phyloP scores from a whole-genome alignment of 2,329 filamentous ascomycete species.

The Bipolaris gigantea region DNA sequence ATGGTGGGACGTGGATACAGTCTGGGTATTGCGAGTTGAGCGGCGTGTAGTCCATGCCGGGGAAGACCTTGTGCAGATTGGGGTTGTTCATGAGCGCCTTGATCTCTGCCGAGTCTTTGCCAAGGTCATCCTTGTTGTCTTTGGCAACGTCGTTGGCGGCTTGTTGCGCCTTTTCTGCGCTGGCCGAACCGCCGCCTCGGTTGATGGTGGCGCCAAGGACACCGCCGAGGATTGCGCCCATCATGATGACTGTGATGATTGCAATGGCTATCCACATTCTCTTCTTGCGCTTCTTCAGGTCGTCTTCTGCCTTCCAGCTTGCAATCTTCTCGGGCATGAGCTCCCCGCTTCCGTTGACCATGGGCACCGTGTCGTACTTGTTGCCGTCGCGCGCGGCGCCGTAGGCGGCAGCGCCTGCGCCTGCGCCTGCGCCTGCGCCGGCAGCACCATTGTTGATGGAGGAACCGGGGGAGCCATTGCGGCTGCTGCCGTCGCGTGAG shows the following conservation, averaged over 20 bases:
- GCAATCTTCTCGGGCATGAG: conserved; percentile 61
- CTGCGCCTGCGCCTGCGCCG: conserved; percentile 46
- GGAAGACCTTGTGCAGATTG: conserved; percentile 88
- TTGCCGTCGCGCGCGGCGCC: conserved; percentile 38
- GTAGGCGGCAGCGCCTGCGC: conserved; percentile 40
- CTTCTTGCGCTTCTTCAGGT: conserved; percentile 56
- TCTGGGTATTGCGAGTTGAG: conserved; percentile 88
- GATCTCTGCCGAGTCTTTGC: conserved; percentile 76
- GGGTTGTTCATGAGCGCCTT: conserved; percentile 77
- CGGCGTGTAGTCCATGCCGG: conserved; percentile 93
- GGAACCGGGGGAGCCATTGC: conserved; percentile 46
- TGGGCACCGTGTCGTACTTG: conserved; percentile 61
- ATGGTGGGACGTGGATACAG: conserved; percentile 75
- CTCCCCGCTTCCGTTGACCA: conserved; percentile 22
- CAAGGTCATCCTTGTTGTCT: conserved; percentile 74
- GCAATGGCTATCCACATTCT: conserved; percentile 70
- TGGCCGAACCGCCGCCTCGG: conserved; percentile 39
- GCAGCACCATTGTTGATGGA: conserved; percentile 41
- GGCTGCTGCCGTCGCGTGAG: conserved; percentile 46
- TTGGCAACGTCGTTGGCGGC: conserved; percentile 51
- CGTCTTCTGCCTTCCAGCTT: conserved; percentile 59
- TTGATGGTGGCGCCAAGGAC: conserved; percentile 72
- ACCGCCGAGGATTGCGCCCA: conserved; percentile 73
- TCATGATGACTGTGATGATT: conserved; percentile 64
- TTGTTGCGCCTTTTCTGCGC: conserved; percentile 18